phyloP scores from a whole-genome alignment of 1,284 basidiomycete species.

The Marasmius fiardii region DNA sequence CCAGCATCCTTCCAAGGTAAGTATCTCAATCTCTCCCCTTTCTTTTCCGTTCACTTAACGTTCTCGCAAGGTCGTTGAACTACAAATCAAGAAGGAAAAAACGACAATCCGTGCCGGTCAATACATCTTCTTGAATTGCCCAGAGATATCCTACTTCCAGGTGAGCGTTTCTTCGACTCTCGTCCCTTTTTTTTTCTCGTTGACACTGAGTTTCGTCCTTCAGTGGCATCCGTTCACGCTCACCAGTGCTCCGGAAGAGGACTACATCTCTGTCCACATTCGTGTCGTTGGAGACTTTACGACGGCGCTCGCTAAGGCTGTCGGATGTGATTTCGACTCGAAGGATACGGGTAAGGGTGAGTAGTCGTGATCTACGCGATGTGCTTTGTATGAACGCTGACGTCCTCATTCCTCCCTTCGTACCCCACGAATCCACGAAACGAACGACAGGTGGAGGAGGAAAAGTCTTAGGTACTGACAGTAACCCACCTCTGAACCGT shows the following conservation, averaged over 20 bases:
- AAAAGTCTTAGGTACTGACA: conserved; percentile 54
- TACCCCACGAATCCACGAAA: too few relatives aligned
- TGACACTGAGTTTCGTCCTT: neutral
- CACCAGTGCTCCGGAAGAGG: conserved; percentile 86
- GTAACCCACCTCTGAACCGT: conserved; percentile 62
- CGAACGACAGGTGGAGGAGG: conserved; percentile 43
- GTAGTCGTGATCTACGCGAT: neutral
- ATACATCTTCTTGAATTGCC: conserved; percentile 86
- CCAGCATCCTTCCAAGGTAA: conserved; percentile 73
- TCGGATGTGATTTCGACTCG: conserved; percentile 77
- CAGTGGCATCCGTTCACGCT: conserved; percentile 93
- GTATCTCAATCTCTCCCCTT: neutral
- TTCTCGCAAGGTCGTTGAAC: conserved; percentile 65
- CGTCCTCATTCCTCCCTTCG: neutral
- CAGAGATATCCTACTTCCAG: conserved; percentile 84
- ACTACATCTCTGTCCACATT: conserved; percentile 89
- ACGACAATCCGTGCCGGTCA: conserved; percentile 77
- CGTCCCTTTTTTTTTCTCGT: neutral
- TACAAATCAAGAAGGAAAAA: conserved; percentile 94
- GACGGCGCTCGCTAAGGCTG: conserved; percentile 65
- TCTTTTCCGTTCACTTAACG: neutral
- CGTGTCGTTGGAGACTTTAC: conserved; percentile 91
- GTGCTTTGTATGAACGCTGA: too few relatives aligned
- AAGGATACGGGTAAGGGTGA: conserved; percentile 38
- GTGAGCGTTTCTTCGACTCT: neutral